Conservation (phyloP, 139 green algal genomes). For the Bryopsis sp. region DNA sequence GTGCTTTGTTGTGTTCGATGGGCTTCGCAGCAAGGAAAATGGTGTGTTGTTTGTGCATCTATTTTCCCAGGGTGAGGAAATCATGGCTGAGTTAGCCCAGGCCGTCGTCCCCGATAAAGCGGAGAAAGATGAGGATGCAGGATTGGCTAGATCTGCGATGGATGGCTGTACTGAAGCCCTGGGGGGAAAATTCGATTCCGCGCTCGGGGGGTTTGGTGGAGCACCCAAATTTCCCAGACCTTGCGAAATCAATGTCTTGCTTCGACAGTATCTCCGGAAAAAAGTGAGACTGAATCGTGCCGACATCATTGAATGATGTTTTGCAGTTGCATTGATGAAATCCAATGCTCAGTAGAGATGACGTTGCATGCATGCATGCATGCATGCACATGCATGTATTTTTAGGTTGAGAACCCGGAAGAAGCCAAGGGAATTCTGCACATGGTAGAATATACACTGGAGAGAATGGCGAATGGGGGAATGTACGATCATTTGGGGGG, state of each 20-base stretch:
- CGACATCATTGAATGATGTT: not conserved
- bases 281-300: not conserved
- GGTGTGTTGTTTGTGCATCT: too few species aligned
- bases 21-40: too few species aligned
- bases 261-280: conserved; percentile 24
- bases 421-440: conserved; percentile 27
- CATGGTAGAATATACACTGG: conserved; percentile 49
- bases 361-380: not conserved
- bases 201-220: conserved; percentile 64
- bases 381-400: not conserved
- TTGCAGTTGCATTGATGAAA: too few species aligned
- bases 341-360: too few species aligned
- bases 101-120: too few species aligned
- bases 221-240: conserved; percentile 86
- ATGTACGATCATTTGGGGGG: conserved; percentile 82
- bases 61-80: too few species aligned
- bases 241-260: conserved; percentile 65
- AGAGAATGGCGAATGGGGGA: conserved; percentile 68
- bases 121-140: too few species aligned
- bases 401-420: not conserved
- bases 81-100: too few species aligned
- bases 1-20: too few species aligned
- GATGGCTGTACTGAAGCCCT: conserved; percentile 35
- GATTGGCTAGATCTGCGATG: too few species aligned
- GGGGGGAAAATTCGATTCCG: conserved; percentile 43